Percentiles rank a stretch among this genome's conserved stretches.
Conservation (phyloP, 306 rosid genomes). For the Clitoria ternatea region DNA sequence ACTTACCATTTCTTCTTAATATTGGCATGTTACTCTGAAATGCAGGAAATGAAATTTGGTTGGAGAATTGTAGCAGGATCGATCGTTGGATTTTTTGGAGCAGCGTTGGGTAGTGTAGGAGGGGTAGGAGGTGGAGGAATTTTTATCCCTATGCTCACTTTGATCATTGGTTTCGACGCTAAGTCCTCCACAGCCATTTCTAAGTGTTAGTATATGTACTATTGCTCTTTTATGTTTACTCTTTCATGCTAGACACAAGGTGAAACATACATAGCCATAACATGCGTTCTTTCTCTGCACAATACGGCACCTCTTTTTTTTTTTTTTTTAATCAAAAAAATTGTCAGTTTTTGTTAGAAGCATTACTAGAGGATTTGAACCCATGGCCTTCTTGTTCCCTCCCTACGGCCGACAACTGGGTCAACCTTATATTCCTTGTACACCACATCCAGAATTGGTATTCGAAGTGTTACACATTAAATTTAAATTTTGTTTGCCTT, state of each 20-base stretch:
- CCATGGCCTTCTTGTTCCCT: no score
- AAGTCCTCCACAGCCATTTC: conserved; percentile 86
- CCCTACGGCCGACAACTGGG: no score
- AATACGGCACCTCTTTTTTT: no score
- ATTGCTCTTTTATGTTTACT: not conserved
- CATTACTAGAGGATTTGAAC: no score
- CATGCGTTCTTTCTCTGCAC: no score
- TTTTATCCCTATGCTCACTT: conserved; percentile 77
- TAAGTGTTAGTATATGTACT: conserved; percentile 72
- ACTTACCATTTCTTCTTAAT: not conserved
- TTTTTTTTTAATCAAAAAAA: no score
- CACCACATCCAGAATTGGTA: not conserved
- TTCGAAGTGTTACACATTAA: not conserved
- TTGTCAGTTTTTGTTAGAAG: no score
- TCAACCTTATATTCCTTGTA: no score
- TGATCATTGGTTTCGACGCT: conserved; percentile 83
- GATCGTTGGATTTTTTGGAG: conserved; percentile 77
- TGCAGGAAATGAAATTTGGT: conserved; percentile 75
- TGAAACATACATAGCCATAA: not conserved
- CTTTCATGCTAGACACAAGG: not conserved
- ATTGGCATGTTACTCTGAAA: conserved; percentile 7
- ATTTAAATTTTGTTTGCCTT: not conserved
- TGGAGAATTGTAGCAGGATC: conserved; percentile 72
- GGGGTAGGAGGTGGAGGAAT: conserved; percentile 95
- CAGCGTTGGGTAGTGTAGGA: conserved; percentile 86